Evolutionary conservation across 2,329 filamentous ascomycete species (phyloP).

Genomic region (Claviceps maximensis): DNA sequence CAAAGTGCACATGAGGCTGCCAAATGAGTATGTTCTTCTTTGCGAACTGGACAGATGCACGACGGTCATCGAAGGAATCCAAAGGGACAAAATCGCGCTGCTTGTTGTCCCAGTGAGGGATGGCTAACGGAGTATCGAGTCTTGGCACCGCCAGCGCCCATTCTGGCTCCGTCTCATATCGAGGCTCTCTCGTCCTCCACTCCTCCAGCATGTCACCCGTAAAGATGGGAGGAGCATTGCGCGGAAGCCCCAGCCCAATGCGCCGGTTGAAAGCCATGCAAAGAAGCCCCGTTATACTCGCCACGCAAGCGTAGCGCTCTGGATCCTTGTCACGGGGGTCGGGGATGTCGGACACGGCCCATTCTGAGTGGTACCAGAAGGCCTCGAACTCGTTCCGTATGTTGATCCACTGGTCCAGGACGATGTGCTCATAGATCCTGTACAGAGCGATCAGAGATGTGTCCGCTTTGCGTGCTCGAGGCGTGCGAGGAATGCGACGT

Average conservation of each 20-base stretch:
- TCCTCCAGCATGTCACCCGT: background rate
- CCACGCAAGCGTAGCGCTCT: background rate
- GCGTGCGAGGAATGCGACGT: background rate
- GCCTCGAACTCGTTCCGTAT: background rate
- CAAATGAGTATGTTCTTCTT: background rate
- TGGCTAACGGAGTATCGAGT: background rate
- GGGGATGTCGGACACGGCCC: background rate
- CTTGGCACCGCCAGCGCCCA: background rate
- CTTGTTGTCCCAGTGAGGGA: background rate
- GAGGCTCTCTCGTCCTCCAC: background rate
- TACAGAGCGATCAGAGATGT: background rate
- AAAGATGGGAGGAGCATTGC: background rate
- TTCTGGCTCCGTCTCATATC: background rate
- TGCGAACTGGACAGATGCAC: background rate
- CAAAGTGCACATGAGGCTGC: background rate
- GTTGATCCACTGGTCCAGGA: background rate
- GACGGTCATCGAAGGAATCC: background rate
- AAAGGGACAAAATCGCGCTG: background rate
- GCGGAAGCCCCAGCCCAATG: background rate
- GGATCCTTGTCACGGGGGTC: conserved; percentile 5
- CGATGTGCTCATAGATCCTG: background rate
- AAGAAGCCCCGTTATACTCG: background rate
- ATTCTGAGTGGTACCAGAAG: background rate
- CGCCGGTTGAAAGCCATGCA: background rate
- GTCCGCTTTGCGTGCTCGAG: background rate